Conservation (phyloP, 2,329 filamentous ascomycete genomes). For the Alternaria solani region DNA sequence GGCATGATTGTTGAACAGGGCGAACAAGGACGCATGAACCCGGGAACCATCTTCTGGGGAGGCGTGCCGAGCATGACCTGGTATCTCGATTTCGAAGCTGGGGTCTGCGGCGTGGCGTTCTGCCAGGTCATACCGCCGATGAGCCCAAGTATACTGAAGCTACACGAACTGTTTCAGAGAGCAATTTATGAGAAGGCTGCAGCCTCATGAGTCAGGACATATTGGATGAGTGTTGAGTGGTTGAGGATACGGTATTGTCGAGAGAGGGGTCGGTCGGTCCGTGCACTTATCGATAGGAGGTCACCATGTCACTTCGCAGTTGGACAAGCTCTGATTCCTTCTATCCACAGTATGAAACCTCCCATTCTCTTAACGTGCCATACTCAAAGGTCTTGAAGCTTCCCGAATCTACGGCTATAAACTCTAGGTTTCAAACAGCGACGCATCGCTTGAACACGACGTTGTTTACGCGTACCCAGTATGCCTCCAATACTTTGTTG, state of each 20-base stretch:
- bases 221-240: background rate
- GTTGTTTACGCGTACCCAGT: background rate
- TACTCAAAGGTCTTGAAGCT: background rate
- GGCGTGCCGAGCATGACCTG: slow-evolving; percentile 18
- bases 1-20: background rate
- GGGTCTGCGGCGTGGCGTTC: slow-evolving; percentile 21
- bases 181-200: slow-evolving; percentile 6
- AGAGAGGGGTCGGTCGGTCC: background rate
- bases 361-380: background rate
- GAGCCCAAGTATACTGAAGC: slow-evolving; percentile 11
- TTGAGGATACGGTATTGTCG: background rate
- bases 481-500: background rate
- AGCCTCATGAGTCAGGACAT: background rate
- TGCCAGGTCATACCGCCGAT: slow-evolving; percentile 23
- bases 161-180: slow-evolving; percentile 15
- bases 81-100: slow-evolving; percentile 19
- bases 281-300: slow-evolving; percentile 5
- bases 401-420: background rate
- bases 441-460: background rate
- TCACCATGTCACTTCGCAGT: background rate
- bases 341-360: background rate
- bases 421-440: background rate
- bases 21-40: slow-evolving; percentile 14
- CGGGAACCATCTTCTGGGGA: slow-evolving; percentile 16
- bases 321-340: background rate